Evolutionary conservation across 257 asterid species (phyloP), one percentile per base, ranked within the genome.

Genomic region (Solanum appendiculatum): DNA sequence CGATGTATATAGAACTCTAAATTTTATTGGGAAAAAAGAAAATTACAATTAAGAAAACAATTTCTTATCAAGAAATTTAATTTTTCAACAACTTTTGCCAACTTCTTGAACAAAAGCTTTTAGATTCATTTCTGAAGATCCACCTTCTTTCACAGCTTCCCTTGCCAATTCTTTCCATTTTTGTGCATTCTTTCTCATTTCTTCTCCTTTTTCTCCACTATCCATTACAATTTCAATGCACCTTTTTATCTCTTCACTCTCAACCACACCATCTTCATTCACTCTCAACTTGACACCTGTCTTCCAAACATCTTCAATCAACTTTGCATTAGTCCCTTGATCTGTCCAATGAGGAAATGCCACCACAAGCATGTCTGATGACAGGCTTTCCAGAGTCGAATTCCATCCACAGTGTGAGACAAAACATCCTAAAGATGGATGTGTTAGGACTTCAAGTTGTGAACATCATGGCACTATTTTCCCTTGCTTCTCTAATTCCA

Each of bases 401-500:
- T 90, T 90, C 87, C 92, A 90, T 1, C 91, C 92, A 29, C 91
- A 87, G 9, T 90, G 92, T 0, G 91, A 86, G 3, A 91, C 20
- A 4, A 91, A 91, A 86, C 93, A 91, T 85, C 91, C 93, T 46
- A 91, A 1, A 0, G 93, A 88, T 4, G 90, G 90, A 60, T 91
- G 87, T 34, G 46, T 46, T 10, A 91, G 80, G 2, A 91, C 93
- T 12, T 91, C 88, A 29, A 89, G 72, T 51, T 91, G 93, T 0
- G 93, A 85, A 75, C 93, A 89, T 91, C 91, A 88, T 82, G 88
- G 88, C 11, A 89, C 89, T 42, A 91, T 88, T 81, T 77, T 89
- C 58, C 93, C 87, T 13, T 85, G 87, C 81, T 85, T 70, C 15
- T 87, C 82, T 60, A 88, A 37, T 42, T 84, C 91, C 85, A 84